Conservation (phyloP, 192 early-diverging fungal genomes). For the Coemansia sp. region DNA sequence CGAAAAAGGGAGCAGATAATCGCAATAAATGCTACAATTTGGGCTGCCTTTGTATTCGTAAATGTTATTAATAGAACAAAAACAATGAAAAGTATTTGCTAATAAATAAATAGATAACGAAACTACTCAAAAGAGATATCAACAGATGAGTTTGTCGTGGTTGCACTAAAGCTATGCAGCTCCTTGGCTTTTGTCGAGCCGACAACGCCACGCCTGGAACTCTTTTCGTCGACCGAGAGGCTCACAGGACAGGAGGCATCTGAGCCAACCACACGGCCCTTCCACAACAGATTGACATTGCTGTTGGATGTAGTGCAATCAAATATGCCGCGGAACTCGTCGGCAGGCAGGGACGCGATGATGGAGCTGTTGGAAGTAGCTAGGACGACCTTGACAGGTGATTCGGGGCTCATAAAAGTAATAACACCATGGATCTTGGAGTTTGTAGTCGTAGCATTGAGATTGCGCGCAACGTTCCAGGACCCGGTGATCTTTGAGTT, state of each 20-base stretch:
- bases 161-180: slow-evolving; percentile 2
- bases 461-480: slow-evolving; percentile 15
- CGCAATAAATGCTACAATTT: too few species aligned
- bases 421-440: slow-evolving; percentile 17
- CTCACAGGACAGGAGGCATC: neutral
- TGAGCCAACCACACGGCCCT: neutral
- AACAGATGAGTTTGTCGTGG: slow-evolving; percentile 3
- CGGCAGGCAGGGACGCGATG: slow-evolving; percentile 18
- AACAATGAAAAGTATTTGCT: neutral
- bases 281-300: slow-evolving; percentile 8
- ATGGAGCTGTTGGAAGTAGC: slow-evolving; percentile 26
- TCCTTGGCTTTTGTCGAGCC: neutral
- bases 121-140: neutral
- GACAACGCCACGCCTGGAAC: slow-evolving; percentile 1
- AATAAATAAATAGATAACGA: neutral
- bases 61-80: neutral
- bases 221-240: slow-evolving; percentile 3
- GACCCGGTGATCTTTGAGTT: slow-evolving; percentile 29
- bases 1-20: too few species aligned
- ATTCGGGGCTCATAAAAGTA: neutral
- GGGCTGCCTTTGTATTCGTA: too few species aligned
- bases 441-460: slow-evolving; percentile 22
- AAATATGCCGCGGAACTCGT: slow-evolving; percentile 18
- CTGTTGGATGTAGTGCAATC: slow-evolving; percentile 19
- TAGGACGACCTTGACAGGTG: slow-evolving; percentile 2